Conservation (phyloP, 805 yeast species). For the Schwanniomyces yamadae region DNA sequence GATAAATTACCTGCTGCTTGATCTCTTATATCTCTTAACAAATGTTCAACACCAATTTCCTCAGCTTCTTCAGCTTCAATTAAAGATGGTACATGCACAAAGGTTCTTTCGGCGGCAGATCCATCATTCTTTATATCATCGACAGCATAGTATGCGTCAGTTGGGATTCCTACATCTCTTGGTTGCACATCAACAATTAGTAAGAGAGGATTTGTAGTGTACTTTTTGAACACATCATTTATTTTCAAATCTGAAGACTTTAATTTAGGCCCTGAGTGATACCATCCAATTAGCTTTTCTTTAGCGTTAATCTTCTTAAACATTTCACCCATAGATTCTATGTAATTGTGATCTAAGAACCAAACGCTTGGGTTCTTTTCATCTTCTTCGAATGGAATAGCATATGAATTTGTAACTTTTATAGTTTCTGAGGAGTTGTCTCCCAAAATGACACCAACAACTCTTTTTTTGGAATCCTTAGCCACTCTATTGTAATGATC, state of each 20-base stretch:
- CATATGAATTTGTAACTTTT: constrained; percentile 87
- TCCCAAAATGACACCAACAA: constrained; percentile 92
- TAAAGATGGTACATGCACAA: constrained; percentile 86
- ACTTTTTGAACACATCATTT: constrained; percentile 82
- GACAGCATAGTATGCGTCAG: constrained; percentile 89
- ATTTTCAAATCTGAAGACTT: constrained; percentile 85
- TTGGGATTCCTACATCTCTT: constrained; percentile 83
- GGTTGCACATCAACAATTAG: constrained; percentile 92
- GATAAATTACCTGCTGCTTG: constrained; percentile 95
- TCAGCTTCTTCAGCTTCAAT: constrained; percentile 99
- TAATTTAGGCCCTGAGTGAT: constrained; percentile 95
- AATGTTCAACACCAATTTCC: constrained; percentile 97
- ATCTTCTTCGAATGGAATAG: constrained; percentile 97
- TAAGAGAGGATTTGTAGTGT: constrained; percentile 76
- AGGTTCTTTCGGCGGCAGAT: constrained; percentile 85
- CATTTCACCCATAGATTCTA: constrained; percentile 97
- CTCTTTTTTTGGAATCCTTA: constrained; percentile 69
- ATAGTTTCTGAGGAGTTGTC: constrained; percentile 59
- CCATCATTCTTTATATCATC: constrained; percentile 98
- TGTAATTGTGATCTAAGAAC: constrained; percentile 95
- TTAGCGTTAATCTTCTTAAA: constrained; percentile 96
- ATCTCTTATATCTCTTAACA: constrained; percentile 90
- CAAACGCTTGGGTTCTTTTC: constrained; percentile 88
- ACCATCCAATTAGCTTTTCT: constrained; percentile 98
- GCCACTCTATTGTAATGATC: constrained; percentile 93